Evolutionary conservation across 495 filamentous ascomycete genomes (phyloP), one percentile per base, ranked within the genome.

Genomic region (Aspergillus homomorphus): DNA sequence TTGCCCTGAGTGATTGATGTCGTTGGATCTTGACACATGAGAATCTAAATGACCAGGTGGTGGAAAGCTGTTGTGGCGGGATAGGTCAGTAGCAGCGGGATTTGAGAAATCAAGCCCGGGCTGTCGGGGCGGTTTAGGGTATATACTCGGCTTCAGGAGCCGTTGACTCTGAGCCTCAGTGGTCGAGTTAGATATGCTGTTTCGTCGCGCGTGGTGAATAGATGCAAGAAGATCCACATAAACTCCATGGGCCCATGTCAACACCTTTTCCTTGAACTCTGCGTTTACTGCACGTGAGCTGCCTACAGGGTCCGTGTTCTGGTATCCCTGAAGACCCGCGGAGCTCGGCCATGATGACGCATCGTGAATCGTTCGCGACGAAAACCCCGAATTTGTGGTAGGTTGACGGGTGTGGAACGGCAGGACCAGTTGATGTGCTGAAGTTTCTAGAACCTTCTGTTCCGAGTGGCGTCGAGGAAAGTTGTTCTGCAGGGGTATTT

Each of bases 181-280:
- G 51, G 60, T 57, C 51, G 68, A 65, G 19, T 63, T 74, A 20
- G 68, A 76, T 19, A 64, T 58, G 58, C 70, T 78, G 66, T 70
- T 78, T 54, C 77, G 76, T 52, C 75, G 76, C 54, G 77, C 80
- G 56, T 86, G 82, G 48, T 93, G 87, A 9, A 96, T 81, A 56
- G 84, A 88, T 10, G 86, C 77, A 21, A 98, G 75, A 3, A 98
- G 82, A 63, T 96, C 90, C 41, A 92, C 84, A 73, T 98, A 98
- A 21, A 93, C 85, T 52, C 83, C 81, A 68, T 97, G 90, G 28
- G 94, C 94, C 84, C 89, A 92, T 16, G 87, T 80, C 45, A 96
- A 78, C 6, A 88, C 84, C 60, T 87, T 89, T 68, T 97, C 93
- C 61, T 88, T 89, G 67, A 89, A 91, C 61, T 85, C 83, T 5